Evolutionary conservation across 2,329 filamentous ascomycete species (phyloP), one percentile per base, ranked within the genome.

Genomic region (Botryotinia convoluta): DNA sequence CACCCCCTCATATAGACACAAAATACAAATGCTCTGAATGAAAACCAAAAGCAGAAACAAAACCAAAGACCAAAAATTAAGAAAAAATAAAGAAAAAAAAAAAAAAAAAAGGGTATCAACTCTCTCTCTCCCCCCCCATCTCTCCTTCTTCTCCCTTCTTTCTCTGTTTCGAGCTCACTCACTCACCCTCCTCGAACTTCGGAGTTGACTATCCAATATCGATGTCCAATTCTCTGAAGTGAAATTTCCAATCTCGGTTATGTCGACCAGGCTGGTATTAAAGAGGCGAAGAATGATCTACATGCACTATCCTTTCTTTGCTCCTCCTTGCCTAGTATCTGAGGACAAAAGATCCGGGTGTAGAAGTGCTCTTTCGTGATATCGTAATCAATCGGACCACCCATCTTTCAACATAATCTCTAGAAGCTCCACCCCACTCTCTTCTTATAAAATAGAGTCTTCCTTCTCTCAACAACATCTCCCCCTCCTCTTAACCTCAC

Each of bases 391-490:
- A 62, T n/a, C 22, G 37, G n/a, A 10, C 14, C 26, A n/a, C 22
- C 26, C 35, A n/a, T 18, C 22, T 39, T 35, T 62, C 22, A 26
- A 18, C 60, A 16, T n/a, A 62, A 9, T 62, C 35, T 39, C 16
- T n/a, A 54, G 20, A 62, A 26, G 60, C n/a, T 8, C 35, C 26
- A 62, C 6, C 4, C 14, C 45, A 39, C 26, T 14, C 26, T 35
- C 32, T 35, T 14, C 5, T 54, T 29, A 29, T 29, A 18, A 62
- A 44, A 64, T 44, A n/a, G 22, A 45, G 39, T 8, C 7, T 26
- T 10, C 12, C 37, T n/a, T 7, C 6, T 16, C 59, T 71, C 32
- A 71, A 64, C 69, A 71, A 65, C 69, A 71, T 54, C 26, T 42
- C 4, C 69, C 45, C 35, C 48, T 71, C 35, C 60, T 65, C 42